Evolutionary conservation across 441 rosid genomes (phyloP), one percentile per base, ranked within the genome.

Genomic region (Viola pubescens): DNA sequence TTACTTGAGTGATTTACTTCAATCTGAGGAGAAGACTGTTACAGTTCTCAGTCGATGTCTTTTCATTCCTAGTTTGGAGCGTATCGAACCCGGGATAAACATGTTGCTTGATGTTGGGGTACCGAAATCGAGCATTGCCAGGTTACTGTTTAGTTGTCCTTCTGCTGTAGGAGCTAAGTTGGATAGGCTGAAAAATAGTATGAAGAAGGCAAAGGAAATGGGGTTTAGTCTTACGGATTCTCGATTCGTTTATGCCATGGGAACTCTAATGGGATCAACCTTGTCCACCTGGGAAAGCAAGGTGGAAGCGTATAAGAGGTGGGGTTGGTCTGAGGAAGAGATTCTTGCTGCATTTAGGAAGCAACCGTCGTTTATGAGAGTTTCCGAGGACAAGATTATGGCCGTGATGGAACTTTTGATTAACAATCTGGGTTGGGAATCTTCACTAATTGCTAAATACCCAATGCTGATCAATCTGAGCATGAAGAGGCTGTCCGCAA

Each of bases 321-420:
- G 70, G 58, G 82, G 72, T 60, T 69, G 63, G 70, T 69, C 75
- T 9, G 64, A 63, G 39, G 62, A 65, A 37, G 72, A 68, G 26
- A 42, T 75, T 54, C 34, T 37, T 7, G 37, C 8, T 0, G 68
- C 63, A 6, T 64, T 77, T 44, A n/a, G 7, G 11, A 70, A 59
- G 56, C 0, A 6, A 9, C 81, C 81, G 4, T 6, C 6, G 11
- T 51, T 14, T 52, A 55, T 73, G 73, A 2, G 1, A 1, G 0
- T 7, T 0, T 70, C 73, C 1, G 66, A 61, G 47, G 53, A 73
- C 52, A 69, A 60, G 8, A 12, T 71, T 19, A 48, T 5, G 54
- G 16, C 49, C 0, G 54, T 10, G 9, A 72, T 69, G 74, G 59
- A 70, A 48, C 51, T 66, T 43, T 12, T 63, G 39, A 68, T 66